Conservation (phyloP, 768 basidiomycete species). For the Clathrus columnatus region DNA sequence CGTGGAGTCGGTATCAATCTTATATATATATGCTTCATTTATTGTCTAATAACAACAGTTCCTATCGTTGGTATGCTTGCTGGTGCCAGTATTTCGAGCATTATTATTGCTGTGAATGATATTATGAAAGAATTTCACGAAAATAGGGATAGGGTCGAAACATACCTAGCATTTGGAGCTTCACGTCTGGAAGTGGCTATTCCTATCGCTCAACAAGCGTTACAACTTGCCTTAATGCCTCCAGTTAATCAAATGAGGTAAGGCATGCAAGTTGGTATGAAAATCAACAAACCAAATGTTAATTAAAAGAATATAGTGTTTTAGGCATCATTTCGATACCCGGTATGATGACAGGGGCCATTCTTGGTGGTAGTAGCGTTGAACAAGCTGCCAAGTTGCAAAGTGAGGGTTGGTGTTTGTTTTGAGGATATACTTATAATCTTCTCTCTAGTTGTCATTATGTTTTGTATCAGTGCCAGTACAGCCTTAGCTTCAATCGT, state of each 20-base stretch:
- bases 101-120: constrained; percentile 60
- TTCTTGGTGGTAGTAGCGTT: constrained; percentile 78
- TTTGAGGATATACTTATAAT: not conserved
- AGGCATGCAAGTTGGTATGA: no score
- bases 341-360: constrained; percentile 89
- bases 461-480: constrained; percentile 84
- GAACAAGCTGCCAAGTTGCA: constrained; percentile 80
- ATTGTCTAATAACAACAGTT: constrained; percentile 36
- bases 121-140: constrained; percentile 78
- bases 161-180: constrained; percentile 78
- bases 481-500: constrained; percentile 63
- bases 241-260: constrained; percentile 83
- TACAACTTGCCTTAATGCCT: constrained; percentile 72
- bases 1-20: no score
- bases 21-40: constrained; percentile 49
- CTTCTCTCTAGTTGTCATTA: constrained; percentile 59
- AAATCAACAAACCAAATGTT: no score
- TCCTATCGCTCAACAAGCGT: constrained; percentile 67
- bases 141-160: constrained; percentile 78
- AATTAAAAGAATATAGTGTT: constrained; percentile 34
- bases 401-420: constrained; percentile 26
- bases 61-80: constrained; percentile 83
- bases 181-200: constrained; percentile 74
- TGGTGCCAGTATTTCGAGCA: constrained; percentile 66
- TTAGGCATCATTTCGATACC: constrained; percentile 70